phyloP scores from a whole-genome alignment of 164 flowering plant genomes.

The Tetracentron sinense region DNA sequence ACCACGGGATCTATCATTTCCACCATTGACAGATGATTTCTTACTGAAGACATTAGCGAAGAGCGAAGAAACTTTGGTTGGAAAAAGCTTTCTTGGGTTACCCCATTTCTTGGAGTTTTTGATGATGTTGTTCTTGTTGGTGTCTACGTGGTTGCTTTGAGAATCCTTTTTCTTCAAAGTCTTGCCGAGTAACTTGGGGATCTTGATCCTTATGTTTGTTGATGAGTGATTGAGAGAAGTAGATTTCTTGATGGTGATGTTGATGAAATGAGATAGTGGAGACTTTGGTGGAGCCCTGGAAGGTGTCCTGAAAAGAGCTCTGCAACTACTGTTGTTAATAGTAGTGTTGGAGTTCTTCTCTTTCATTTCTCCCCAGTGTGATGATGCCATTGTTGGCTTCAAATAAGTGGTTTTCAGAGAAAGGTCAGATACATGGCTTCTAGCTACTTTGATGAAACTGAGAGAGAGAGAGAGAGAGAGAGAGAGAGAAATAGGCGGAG shows the following conservation, averaged over 20 bases:
- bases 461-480: neutral
- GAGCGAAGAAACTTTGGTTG: constrained; percentile 12
- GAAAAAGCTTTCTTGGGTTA: neutral
- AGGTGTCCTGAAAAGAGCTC: no score
- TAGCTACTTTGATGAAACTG: no score
- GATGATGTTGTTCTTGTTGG: neutral
- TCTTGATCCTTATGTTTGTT: neutral
- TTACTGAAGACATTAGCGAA: constrained; percentile 15
- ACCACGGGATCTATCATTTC: neutral
- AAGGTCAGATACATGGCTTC: no score
- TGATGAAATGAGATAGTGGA: constrained; percentile 2
- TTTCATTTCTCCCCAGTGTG: neutral
- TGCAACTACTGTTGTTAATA: no score
- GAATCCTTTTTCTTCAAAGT: neutral
- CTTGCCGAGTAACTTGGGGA: neutral
- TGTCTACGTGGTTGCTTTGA: neutral
- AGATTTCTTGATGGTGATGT: constrained; percentile 1
- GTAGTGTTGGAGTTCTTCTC: neutral
- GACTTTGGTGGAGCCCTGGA: neutral
- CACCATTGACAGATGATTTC: neutral
- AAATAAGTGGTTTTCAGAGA: neutral
- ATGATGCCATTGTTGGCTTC: neutral
- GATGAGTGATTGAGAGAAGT: neutral
- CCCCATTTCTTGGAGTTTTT: neutral
- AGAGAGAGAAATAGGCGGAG: neutral